Percentiles rank a stretch among this genome's conserved stretches.
phyloP scores from a whole-genome alignment of 192 early-diverging fungal genomes.

The Allomyces macrogynus region DNA sequence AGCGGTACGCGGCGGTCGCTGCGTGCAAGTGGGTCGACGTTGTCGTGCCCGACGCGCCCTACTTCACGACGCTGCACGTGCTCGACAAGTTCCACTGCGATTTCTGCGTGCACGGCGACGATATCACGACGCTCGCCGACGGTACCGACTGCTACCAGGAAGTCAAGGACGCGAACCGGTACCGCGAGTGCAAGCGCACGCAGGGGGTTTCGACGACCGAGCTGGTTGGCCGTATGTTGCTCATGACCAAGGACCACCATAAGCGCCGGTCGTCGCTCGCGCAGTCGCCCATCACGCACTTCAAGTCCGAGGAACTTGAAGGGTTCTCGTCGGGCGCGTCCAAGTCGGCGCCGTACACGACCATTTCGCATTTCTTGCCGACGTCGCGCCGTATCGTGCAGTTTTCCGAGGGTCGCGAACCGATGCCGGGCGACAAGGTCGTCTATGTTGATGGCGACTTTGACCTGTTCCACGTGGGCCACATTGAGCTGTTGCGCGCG shows the following conservation, averaged over 20 bases:
- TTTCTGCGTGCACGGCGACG: conserved; percentile 92
- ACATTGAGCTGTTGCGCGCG: conserved; percentile 78
- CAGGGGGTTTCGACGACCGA: conserved; percentile 93
- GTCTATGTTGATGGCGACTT: conserved; percentile 94
- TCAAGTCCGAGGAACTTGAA: conserved; percentile 38
- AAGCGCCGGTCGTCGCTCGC: conserved; percentile 28
- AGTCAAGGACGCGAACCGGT: conserved; percentile 85
- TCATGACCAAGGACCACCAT: conserved; percentile 77
- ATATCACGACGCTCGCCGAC: conserved; percentile 89
- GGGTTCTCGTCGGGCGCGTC: conserved; percentile 16
- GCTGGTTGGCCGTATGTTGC: conserved; percentile 83
- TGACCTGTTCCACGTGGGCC: conserved; percentile 88
- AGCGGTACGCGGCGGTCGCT: conserved; percentile 83
- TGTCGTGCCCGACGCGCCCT: conserved; percentile 81
- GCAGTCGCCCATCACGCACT: conserved; percentile 22
- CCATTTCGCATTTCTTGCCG: conserved; percentile 70
- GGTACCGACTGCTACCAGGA: conserved; percentile 91
- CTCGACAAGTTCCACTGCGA: conserved; percentile 76
- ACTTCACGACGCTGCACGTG: conserved; percentile 66
- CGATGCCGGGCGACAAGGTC: conserved; percentile 50
- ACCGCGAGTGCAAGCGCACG: conserved; percentile 90
- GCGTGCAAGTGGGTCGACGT: conserved; percentile 94
- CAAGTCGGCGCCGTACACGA: conserved; percentile 19
- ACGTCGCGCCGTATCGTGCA: conserved; percentile 72
- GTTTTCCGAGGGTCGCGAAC: conserved; percentile 67